These are phyloP conservation scores for Fusarium newnesense DNA, from an alignment of 2,329 filamentous ascomycete genomes.

Conservation along the genomic window DNA sequence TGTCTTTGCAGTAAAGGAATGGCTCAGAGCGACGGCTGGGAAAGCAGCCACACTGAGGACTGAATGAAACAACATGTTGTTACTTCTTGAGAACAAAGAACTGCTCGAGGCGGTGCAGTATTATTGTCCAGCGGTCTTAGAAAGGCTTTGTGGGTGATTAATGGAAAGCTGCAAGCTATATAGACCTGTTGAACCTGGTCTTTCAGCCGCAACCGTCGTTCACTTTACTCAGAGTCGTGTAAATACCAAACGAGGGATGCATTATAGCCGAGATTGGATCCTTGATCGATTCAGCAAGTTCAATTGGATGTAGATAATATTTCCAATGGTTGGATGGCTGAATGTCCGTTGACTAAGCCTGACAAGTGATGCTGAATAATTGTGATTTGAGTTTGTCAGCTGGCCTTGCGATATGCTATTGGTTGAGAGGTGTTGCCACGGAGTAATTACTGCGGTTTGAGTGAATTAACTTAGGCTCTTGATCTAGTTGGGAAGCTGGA, in stretches of 20 bases:
- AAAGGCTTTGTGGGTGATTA: too few relatives aligned
- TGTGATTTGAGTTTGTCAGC: background rate
- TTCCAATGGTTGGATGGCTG: too few relatives aligned
- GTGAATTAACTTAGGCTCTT: background rate
- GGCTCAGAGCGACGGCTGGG: background rate
- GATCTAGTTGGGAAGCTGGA: background rate
- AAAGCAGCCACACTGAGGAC: background rate
- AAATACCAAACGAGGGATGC: background rate
- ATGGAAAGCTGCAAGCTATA: background rate
- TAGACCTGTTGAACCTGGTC: background rate
- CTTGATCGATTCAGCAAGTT: background rate
- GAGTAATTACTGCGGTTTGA: background rate
- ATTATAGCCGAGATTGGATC: background rate
- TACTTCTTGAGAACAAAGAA: background rate
- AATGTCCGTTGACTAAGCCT: background rate
- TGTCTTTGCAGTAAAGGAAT: background rate
- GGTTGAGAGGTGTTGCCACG: background rate
- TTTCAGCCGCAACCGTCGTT: background rate
- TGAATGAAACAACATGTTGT: background rate
- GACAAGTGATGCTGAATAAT: background rate
- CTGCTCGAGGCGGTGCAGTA: background rate
- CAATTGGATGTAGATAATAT: background rate
- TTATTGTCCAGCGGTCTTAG: background rate
- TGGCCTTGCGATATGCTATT: background rate
- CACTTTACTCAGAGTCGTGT: background rate